Evolutionary conservation across 2,329 filamentous ascomycete genomes (phyloP).

Genomic region (Berkeleyomyces basicola): DNA sequence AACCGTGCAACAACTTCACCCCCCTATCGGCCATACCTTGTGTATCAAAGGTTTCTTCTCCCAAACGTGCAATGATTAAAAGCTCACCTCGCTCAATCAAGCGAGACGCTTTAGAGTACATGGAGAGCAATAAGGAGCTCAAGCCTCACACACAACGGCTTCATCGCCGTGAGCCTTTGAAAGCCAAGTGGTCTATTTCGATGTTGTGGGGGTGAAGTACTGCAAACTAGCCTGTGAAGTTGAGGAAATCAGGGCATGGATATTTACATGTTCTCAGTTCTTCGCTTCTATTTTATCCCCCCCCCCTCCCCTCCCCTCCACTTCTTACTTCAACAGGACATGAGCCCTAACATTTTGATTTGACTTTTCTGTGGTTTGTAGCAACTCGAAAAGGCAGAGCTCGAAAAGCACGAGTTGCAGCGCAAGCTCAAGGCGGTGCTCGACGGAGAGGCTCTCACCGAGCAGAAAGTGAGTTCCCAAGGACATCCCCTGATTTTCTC

Average conservation of each 20-base stretch:
- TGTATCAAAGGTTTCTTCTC: background rate
- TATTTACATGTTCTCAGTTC: background rate
- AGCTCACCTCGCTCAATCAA: constrained; percentile 9
- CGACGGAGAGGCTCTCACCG: constrained; percentile 30
- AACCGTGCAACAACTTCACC: constrained; percentile 6
- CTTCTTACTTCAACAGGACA: background rate
- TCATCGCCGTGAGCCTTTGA: background rate
- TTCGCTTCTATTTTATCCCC: background rate
- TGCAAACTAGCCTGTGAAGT: background rate
- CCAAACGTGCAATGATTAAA: constrained; percentile 1
- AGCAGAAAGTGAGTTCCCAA: constrained; percentile 33
- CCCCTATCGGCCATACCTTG: background rate
- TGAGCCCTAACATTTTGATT: background rate
- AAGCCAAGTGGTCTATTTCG: background rate
- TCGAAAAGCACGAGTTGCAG: constrained; percentile 39
- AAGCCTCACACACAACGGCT: background rate
- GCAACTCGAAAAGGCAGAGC: constrained; percentile 43
- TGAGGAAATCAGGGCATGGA: background rate
- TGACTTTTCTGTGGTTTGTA: constrained; percentile 18
- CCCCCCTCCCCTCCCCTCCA: too few relatives aligned
- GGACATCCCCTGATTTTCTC: background rate
- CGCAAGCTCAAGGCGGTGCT: constrained; percentile 36
- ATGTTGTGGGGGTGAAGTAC: background rate
- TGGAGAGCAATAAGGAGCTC: background rate
- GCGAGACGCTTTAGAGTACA: constrained; percentile 11